These are phyloP conservation scores for Daldinia decipiens DNA, from an alignment of 495 filamentous ascomycete species.

Conservation along the genomic window DNA sequence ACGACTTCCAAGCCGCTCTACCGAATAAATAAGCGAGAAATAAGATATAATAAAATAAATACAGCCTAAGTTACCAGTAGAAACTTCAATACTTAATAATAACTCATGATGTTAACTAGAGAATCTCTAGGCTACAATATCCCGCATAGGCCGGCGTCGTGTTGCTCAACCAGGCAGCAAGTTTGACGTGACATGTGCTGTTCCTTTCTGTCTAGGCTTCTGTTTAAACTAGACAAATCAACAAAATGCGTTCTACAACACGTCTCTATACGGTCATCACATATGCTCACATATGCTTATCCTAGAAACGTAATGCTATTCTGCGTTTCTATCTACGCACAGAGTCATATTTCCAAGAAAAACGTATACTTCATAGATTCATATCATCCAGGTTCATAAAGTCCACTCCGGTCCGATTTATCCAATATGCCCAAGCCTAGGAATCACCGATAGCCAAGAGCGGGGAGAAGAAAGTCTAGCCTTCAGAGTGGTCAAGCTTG, in stretches of 20 bases:
- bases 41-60: not conserved
- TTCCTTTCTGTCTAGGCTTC: not conserved
- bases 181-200: not conserved
- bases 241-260: not conserved
- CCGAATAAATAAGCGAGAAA: not conserved
- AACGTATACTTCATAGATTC: slow-evolving; percentile 6
- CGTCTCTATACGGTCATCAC: not conserved
- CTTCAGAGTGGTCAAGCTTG: slow-evolving; percentile 21
- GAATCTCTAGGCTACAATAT: not conserved
- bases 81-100: too few relatives aligned
- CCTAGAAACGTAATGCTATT: slow-evolving; percentile 1
- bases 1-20: too few relatives aligned
- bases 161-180: not conserved
- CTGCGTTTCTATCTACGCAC: not conserved
- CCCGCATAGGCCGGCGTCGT: not conserved
- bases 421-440: not conserved
- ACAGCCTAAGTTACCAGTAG: too few relatives aligned
- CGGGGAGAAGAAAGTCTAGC: not conserved
- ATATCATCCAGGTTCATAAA: not conserved
- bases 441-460: not conserved
- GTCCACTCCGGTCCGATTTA: not conserved
- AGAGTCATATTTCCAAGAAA: not conserved
- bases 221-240: not conserved
- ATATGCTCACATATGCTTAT: not conserved
- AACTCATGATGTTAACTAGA: not conserved